Conservation (phyloP, 2,329 filamentous ascomycete genomes). For the Phyllosticta citribraziliensis region DNA sequence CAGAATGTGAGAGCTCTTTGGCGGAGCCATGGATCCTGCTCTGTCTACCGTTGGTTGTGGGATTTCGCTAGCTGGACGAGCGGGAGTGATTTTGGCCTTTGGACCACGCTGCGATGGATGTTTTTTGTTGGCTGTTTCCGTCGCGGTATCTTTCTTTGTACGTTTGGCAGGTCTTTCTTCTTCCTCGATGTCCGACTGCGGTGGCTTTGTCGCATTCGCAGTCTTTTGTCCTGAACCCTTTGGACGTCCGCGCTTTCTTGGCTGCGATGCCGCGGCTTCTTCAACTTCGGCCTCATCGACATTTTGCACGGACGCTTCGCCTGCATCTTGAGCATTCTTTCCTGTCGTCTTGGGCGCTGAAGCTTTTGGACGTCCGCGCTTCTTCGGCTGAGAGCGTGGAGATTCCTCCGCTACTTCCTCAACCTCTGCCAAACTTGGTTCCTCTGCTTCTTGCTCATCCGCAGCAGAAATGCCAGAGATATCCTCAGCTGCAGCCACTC, state of each 20-base stretch:
- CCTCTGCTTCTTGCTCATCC: not conserved
- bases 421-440: conserved; percentile 13
- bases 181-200: not conserved
- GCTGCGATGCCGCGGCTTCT: conserved; percentile 10
- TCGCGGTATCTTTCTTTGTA: not conserved
- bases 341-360: not conserved
- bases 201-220: not conserved
- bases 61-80: not conserved
- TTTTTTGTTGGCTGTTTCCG: conserved; percentile 10
- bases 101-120: conserved; percentile 6
- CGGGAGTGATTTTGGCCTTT: not conserved
- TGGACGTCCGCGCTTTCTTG: conserved; percentile 8
- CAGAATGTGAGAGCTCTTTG: conserved; percentile 24
- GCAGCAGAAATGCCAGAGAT: not conserved
- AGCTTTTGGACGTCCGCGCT: not conserved
- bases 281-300: not conserved
- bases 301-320: not conserved
- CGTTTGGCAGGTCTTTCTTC: conserved; percentile 2
- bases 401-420: conserved; percentile 8
- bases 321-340: conserved; percentile 1
- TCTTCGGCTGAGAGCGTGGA: conserved; percentile 12
- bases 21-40: conserved; percentile 2
- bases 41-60: not conserved
- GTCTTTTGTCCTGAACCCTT: not conserved
- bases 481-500: not conserved